Evolutionary conservation across 495 filamentous ascomycete genomes (phyloP), one percentile per base, ranked within the genome.

Genomic region (Cudoniella acicularis): DNA sequence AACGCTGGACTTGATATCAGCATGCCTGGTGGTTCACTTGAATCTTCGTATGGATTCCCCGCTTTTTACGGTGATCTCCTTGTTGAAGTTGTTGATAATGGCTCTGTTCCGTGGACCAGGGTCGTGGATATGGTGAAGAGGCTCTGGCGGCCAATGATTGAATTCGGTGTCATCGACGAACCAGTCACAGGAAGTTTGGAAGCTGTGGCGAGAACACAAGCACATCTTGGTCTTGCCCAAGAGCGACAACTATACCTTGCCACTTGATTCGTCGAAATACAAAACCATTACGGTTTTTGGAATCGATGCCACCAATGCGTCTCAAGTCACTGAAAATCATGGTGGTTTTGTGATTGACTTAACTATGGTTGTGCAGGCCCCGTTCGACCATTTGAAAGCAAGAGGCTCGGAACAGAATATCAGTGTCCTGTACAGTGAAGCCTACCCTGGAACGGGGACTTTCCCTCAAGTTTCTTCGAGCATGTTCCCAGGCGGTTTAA

Each of bases 251-350:
- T 69, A 75, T 6, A 70, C 77, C 10, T 75, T 88, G 10, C 86
- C 86, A 0, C 65, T 88, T 30, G 77, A 75, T 55, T 69, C 65
- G 0, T 6, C 30, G 30, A 84, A 82, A 64, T 70, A 72, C 10
- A 80, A 79, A 20, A 80, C 74, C 22, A 73, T 89, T 62, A 85
- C 84, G 1, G 83, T 88, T n/a, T 83, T 89, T 56, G 84, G 85
- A 0, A 84, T 84, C n/a, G 87, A 88, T 84, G 86, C 85, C 30
- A 36, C 30, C 30, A 36, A 36, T 36, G 30, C 30, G 6, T 36
- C 30, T 36, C 30, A 36, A 13, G 30, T 36, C 13, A 36, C 30
- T 36, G 30, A 36, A 36, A 36, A 36, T 36, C 30, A 36, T 13
- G 30, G 30, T 36, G 30, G 30, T 13, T 36, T 36, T 36, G 30